Base-by-base conservation (phyloP, 495 filamentous ascomycete genomes). In the Penicillium bialowiezense region DNA sequence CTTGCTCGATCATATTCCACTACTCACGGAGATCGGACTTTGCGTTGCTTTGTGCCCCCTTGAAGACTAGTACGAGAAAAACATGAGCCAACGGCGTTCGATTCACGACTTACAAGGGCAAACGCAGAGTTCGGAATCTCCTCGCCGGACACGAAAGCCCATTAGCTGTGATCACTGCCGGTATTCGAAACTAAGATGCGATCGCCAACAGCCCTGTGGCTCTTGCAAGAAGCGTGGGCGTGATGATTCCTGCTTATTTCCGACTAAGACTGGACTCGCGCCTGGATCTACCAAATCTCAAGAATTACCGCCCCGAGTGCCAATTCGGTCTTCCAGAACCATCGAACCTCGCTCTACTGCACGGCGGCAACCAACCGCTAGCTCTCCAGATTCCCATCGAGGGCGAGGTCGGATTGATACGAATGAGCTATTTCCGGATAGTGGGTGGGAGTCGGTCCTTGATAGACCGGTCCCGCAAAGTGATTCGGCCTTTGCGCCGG, bases 171-270 rank as follows among this genome's bases (percentile, higher is more conserved):
- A 46, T 14, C 17, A 41, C 34, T 62, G 58, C 44, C 47, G 58
- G 50, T 34, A 31, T n/a, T 62, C 51, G 2, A 62, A 62, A 32
- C 34, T 62, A 21, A 48, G 51, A 31, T 62, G 58, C 41, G 55
- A 62, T 52, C 58, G 58, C n/a, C 48, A 58, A 43, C 42, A 44
- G 1, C 58, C 58, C 5, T 62, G 58, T 36, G 26, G 23, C 9
- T 15, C 48, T 33, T 59, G 56, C 31, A 51, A 46, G 14, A 52
- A 52, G 5, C 56, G 56, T 1, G 34, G 34, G 1, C 29, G 43
- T 9, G 48, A 13, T 6, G 17, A 5, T 24, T 23, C 20, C 7
- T 58, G 55, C 39, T 41, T n/a, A 2, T 24, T 41, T 26, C 23
- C 21, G 10, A 14, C n/a, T 4, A 26, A 26, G 23, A 17, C 39